Conservation (phyloP, 306 rosid species). For the Lathyrus sativus region DNA sequence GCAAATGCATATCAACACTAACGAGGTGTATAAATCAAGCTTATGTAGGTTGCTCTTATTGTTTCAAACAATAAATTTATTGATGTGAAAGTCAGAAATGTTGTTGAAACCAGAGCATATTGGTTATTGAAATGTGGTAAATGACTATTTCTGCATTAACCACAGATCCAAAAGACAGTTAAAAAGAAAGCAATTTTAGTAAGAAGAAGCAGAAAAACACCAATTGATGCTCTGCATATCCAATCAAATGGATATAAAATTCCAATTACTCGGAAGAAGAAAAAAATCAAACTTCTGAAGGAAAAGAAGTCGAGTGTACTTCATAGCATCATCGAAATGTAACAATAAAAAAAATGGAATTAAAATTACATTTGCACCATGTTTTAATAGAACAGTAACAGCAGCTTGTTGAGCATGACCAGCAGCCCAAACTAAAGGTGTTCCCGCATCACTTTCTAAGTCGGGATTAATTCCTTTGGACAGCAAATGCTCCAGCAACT, state of each 20-base stretch:
- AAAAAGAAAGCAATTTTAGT: background rate
- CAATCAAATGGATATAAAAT: background rate
- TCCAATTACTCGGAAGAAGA: background rate
- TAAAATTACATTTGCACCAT: conserved; percentile 71
- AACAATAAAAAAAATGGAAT: conserved; percentile 5
- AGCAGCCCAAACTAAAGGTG: conserved; percentile 96
- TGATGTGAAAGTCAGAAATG: background rate
- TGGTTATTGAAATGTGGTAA: background rate
- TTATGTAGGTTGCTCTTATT: conserved; percentile 8
- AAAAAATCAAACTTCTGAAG: background rate
- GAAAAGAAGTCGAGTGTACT: background rate
- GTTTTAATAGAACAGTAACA: conserved; percentile 67
- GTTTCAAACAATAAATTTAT: background rate
- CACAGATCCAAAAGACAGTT: background rate
- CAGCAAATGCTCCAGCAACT: conserved; percentile 69
- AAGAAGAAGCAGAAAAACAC: conserved; percentile 7
- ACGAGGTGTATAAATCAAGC: conserved; percentile 1
- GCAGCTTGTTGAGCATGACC: conserved; percentile 87
- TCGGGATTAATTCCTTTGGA: conserved; percentile 71
- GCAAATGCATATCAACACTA: background rate
- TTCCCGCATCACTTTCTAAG: conserved; percentile 83
- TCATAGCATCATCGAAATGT: conserved; percentile 4
- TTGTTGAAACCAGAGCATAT: conserved; percentile 6
- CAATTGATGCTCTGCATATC: background rate
- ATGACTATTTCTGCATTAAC: background rate